Evolutionary conservation across 768 basidiomycete genomes (phyloP), one percentile per base, ranked within the genome.

Genomic region (Amanita pseudoporphyria): DNA sequence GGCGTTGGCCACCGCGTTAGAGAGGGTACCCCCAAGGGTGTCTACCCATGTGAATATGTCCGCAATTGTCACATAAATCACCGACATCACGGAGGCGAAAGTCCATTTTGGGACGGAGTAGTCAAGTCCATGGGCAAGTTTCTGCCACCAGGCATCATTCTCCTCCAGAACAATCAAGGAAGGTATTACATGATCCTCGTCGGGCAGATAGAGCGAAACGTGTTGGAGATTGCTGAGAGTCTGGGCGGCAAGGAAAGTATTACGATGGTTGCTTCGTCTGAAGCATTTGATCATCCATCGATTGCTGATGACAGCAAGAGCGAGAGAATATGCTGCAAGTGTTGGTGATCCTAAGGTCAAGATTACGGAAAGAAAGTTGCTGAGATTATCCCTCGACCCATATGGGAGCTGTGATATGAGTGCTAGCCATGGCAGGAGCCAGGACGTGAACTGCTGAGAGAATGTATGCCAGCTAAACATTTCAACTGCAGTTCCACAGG

Each of bases 391-490:
- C 9, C 54, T 60, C 26, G 68, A 63, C 6, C 73, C 73, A 21
- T 73, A 77, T 0, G 74, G 76, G n/a, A 77, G 66, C 41, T 74
- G 73, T 0, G 73, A 72, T 16, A 76, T 59, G 6, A 77, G 53
- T 1, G 74, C 72, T 10, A 77, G 64, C 64, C 71, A 74, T 6
- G 75, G 75, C 5, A 77, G 49, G 2, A 77, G 60, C 75, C 74
- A 77, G 0, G 71, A 54, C 7, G 64, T 61, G 54, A 69, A 73
- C 40, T 71, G 61, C 40, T 70, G 69, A 6, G 64, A 65, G 53
- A 69, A 69, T 5, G 55, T 46, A 1, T 61, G 55, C 68, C 67
- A 69, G 12, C 53, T 21, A 51, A 67, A 65, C 12, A 59, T 52
- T 46, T 61, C 59, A 24, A 57, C 33, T 10, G 48, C 62, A 9